Conservation (phyloP, 73 alveolate species). For the Diophrys sp. region DNA sequence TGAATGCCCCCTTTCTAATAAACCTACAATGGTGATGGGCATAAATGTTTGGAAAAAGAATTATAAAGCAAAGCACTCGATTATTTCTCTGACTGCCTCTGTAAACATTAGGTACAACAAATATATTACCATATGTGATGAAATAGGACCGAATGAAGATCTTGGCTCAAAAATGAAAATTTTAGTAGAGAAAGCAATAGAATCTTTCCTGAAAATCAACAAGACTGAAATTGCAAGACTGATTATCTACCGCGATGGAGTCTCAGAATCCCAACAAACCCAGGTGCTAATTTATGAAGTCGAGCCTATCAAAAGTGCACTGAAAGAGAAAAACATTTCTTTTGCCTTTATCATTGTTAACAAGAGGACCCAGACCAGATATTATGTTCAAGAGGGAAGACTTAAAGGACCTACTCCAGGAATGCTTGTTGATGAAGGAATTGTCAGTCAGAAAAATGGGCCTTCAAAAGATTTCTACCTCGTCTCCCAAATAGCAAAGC, state of each 20-base stretch:
- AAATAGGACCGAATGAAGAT: conserved; percentile 2
- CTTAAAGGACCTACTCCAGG: conserved; percentile 73
- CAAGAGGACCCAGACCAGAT: conserved; percentile 46
- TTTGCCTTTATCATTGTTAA: conserved; percentile 27
- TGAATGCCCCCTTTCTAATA: conserved; percentile 52
- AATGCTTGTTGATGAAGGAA: conserved; percentile 50
- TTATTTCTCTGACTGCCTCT: conserved; percentile 2
- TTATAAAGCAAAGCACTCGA: conserved; percentile 1
- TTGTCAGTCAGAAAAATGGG: conserved; percentile 29
- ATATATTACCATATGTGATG: conserved; percentile 5
- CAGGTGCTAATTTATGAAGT: background rate
- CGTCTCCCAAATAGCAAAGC: conserved; percentile 62
- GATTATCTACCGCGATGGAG: conserved; percentile 17
- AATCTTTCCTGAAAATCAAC: conserved; percentile 3
- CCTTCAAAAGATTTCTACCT: conserved; percentile 59
- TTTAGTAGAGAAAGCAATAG: background rate
- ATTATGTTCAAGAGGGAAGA: conserved; percentile 34
- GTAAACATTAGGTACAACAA: conserved; percentile 4
- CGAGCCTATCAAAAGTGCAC: background rate
- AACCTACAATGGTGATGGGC: conserved; percentile 69
- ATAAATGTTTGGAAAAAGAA: conserved; percentile 13
- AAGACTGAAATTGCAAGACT: background rate
- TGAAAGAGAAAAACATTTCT: background rate
- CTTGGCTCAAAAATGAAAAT: background rate
- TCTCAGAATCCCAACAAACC: conserved; percentile 12